Base-by-base conservation (phyloP, 208 protist species). In the Acanthamoeba culbertsoni region DNA sequence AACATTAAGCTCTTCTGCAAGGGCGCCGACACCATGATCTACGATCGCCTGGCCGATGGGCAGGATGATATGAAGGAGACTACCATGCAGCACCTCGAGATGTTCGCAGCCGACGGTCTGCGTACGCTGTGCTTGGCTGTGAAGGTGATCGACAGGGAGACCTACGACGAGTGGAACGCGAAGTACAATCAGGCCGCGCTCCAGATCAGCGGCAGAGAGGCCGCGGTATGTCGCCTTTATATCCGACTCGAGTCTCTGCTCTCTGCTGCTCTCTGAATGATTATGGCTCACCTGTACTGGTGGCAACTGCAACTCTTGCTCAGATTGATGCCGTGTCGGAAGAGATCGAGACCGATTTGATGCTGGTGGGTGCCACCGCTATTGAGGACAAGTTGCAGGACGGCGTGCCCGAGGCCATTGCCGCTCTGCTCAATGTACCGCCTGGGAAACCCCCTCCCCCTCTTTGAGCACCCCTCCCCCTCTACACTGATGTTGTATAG, bases 301-400 rank as follows among this genome's bases (percentile, higher is more conserved):
- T 7, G 59, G 7, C 59, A 33, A 68, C n/a, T n/a, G n/a, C n/a
- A n/a, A n/a, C n/a, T n/a, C n/a, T n/a, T n/a, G n/a, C n/a, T n/a
- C 16, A 86, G 90, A 86, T 93, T 18, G 90, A 93, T 18, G 77
- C 86, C 20, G 86, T 89, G 18, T 48, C 86, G 8, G 95, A 96
- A 46, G 53, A 95, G 33, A 98, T 99, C 93, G 98, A 99, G 94
- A 93, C 46, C 1, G 93, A 97, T 45, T 89, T 99, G 14, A 40
- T 91, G 4, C 95, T 99, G 23, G 35, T 99, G 16, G 99, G 99
- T 79, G 97, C 98, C 48, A 98, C 98, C 0, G 99, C 98, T 0
- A 99, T 99, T 35, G 99, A 99, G 93, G 99, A 99, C 95, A 98
- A 98, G 94, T 95, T 99, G 43, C 99, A 99, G 96, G 97, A 98